A percentile compares a stretch with the other conserved stretches of the same genome.
Evolutionary conservation across 192 early-diverging fungal species (phyloP).

Genomic region (Chytriomyces sp.): DNA sequence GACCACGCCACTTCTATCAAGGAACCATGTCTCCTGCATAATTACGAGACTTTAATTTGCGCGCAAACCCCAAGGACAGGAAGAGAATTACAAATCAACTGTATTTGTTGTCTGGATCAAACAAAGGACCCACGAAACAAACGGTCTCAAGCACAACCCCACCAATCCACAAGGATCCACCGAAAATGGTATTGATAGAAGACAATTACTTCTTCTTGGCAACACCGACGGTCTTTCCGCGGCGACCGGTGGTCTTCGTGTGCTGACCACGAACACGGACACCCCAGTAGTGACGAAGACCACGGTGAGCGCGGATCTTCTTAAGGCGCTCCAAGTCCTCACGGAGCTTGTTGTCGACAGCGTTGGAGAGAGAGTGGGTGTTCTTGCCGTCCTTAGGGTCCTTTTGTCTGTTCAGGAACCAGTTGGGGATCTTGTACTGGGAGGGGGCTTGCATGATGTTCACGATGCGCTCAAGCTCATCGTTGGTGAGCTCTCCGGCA

Average conservation of each 20-base stretch:
- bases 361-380: conserved; percentile 93
- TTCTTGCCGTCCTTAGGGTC: conserved; percentile 94
- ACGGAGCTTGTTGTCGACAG: conserved; percentile 94
- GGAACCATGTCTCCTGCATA: too few species aligned
- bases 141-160: too few species aligned
- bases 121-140: too few species aligned
- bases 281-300: conserved; percentile 98
- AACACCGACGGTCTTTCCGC: conserved; percentile 95
- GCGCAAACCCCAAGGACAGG: too few species aligned
- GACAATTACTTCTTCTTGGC: conserved; percentile 97
- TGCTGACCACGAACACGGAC: conserved; percentile 99
- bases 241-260: conserved; percentile 98
- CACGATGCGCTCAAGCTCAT: conserved; percentile 97
- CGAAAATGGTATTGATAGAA: too few species aligned
- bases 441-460: conserved; percentile 99
- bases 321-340: conserved; percentile 98
- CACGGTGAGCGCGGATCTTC: conserved; percentile 99
- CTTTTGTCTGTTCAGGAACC: conserved; percentile 99
- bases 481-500: conserved; percentile 96
- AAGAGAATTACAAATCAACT: too few species aligned
- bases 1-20: too few species aligned
- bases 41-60: too few species aligned
- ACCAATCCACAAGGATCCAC: too few species aligned
- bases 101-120: too few species aligned
- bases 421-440: conserved; percentile 99